Evolutionary conservation across 331 rosid genomes (phyloP).

Genomic region (Telfairia occidentalis): DNA sequence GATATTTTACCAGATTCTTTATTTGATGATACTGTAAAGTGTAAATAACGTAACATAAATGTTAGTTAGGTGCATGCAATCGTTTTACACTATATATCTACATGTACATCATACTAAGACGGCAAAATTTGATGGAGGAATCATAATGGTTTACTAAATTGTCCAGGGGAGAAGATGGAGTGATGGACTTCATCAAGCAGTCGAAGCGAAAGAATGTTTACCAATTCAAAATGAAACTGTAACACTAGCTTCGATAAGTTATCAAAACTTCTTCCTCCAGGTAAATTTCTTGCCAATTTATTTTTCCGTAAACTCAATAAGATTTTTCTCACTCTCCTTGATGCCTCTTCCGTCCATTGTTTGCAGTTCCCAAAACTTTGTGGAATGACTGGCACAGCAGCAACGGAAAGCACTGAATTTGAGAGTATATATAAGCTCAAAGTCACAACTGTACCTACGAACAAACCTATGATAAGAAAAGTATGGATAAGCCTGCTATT

Average conservation of each 20-base stretch:
- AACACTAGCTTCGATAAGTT: conserved; percentile 91
- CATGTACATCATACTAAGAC: background rate
- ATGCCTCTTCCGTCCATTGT: conserved; percentile 15
- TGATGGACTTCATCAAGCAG: conserved; percentile 99
- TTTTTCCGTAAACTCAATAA: background rate
- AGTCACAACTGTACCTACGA: conserved; percentile 91
- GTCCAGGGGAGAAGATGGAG: conserved; percentile 96
- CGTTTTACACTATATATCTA: background rate
- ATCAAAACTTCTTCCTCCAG: conserved; percentile 98
- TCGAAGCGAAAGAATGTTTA: conserved; percentile 94
- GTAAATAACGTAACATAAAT: conserved; percentile 1
- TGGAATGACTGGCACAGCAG: conserved; percentile 99
- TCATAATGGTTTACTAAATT: background rate
- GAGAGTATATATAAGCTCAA: conserved; percentile 96
- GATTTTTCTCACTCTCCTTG: conserved; percentile 13
- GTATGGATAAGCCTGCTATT: conserved; percentile 23
- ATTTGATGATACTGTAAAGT: background rate
- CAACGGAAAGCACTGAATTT: conserved; percentile 91
- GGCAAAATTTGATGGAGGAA: background rate
- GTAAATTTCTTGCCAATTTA: conserved; percentile 22
- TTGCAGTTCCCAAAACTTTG: conserved; percentile 93
- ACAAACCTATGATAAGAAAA: conserved; percentile 94
- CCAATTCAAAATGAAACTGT: conserved; percentile 96
- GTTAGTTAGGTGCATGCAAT: background rate
- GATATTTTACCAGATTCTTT: background rate